These are phyloP conservation scores for Colletotrichum cereale DNA, from an alignment of 2,329 filamentous ascomycete genomes.

Conservation along the genomic window DNA sequence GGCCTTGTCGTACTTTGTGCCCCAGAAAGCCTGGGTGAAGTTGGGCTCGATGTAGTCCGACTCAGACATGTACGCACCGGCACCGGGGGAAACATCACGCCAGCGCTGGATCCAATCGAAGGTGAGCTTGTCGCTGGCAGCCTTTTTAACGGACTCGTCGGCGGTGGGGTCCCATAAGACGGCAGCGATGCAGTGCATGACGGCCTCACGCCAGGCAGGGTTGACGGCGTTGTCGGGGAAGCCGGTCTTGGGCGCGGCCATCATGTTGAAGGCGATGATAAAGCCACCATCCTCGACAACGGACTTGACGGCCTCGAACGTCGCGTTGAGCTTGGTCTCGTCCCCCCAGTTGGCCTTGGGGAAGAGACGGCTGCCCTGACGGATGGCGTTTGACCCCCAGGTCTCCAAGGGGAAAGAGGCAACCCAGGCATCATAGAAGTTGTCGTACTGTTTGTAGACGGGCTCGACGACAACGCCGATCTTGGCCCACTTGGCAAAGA, in stretches of 20 bases:
- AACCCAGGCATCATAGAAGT: constrained; percentile 47
- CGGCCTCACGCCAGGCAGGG: constrained; percentile 61
- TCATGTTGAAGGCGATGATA: constrained; percentile 50
- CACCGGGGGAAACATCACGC: constrained; percentile 44
- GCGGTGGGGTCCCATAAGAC: constrained; percentile 48
- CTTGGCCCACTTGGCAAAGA: constrained; percentile 48
- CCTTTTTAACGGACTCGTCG: constrained; percentile 48
- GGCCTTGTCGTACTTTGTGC: constrained; percentile 39
- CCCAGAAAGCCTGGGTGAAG: constrained; percentile 42
- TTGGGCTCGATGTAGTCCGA: constrained; percentile 45
- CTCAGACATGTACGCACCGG: constrained; percentile 42
- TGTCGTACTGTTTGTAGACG: constrained; percentile 44
- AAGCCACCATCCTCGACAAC: constrained; percentile 46
- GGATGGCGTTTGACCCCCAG: constrained; percentile 44
- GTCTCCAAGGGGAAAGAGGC: constrained; percentile 45
- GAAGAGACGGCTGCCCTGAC: constrained; percentile 49
- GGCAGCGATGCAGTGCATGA: constrained; percentile 50
- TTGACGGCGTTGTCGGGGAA: constrained; percentile 57
- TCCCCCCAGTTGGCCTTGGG: constrained; percentile 50
- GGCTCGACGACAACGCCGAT: constrained; percentile 48
- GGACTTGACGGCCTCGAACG: constrained; percentile 45
- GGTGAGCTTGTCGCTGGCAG: constrained; percentile 48
- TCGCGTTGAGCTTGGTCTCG: constrained; percentile 44
- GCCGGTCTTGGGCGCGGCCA: constrained; percentile 33
- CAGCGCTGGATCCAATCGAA: constrained; percentile 51